Evolutionary conservation across 176 grass and related monocot genomes (phyloP).

Genomic region (Tuctoria greenei): DNA sequence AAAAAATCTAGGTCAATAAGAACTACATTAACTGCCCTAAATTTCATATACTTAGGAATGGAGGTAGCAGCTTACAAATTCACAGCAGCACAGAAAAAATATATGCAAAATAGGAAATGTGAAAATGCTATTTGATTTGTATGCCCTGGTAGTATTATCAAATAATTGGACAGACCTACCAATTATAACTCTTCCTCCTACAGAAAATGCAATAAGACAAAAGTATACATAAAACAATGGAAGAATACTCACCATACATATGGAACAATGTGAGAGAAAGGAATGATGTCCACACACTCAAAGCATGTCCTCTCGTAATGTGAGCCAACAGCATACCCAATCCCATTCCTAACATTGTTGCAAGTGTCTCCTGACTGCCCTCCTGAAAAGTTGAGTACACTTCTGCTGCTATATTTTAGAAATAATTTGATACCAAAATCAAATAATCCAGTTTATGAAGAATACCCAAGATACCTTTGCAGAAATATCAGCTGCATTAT

Average conservation of each 20-base stretch:
- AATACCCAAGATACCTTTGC: slow-evolving; percentile 67
- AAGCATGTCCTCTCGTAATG: slow-evolving; percentile 70
- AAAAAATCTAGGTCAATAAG: not conserved
- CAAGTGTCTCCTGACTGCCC: slow-evolving; percentile 95
- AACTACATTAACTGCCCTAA: not conserved
- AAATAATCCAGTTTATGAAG: not conserved
- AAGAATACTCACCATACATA: slow-evolving; percentile 77
- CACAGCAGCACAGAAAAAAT: not conserved
- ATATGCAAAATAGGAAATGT: not conserved
- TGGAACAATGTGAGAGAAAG: slow-evolving; percentile 90
- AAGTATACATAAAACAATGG: not conserved
- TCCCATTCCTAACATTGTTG: slow-evolving; percentile 89
- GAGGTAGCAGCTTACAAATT: not conserved
- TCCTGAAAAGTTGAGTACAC: slow-evolving; percentile 56
- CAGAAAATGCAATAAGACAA: not conserved
- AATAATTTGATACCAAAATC: slow-evolving; percentile 30
- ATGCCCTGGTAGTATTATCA: not conserved
- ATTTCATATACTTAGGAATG: not conserved
- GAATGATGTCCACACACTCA: slow-evolving; percentile 78
- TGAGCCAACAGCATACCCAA: slow-evolving; percentile 87
- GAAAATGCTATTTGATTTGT: not conserved
- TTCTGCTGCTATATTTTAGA: slow-evolving; percentile 33
- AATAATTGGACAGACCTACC: not conserved
- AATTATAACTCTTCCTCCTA: not conserved
- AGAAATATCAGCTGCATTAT: slow-evolving; percentile 92